Evolutionary conservation across 495 filamentous ascomycete species (phyloP).

Genomic region (Pseudomonodictys pantanalensis): DNA sequence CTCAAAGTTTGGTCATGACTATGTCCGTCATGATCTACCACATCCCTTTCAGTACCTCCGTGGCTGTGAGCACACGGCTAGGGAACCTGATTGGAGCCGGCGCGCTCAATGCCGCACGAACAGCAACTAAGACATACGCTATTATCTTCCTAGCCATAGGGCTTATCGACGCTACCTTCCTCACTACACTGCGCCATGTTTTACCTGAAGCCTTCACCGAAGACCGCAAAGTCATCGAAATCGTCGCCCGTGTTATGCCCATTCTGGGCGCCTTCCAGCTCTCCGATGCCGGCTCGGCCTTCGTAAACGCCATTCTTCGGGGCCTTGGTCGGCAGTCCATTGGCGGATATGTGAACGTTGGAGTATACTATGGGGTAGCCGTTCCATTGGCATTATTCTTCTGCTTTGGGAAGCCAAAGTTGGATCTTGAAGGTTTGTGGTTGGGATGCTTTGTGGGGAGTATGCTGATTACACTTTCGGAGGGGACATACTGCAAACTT

Average conservation of each 20-base stretch:
- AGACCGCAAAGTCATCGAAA: constrained; percentile 8
- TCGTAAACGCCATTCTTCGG: constrained; percentile 9
- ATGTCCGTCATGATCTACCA: constrained; percentile 25
- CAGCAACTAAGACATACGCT: constrained; percentile 12
- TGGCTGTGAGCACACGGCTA: constrained; percentile 21
- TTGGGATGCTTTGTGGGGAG: constrained; percentile 11
- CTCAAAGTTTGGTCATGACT: constrained; percentile 31
- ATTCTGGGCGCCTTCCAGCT: constrained; percentile 18
- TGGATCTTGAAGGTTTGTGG: constrained; percentile 18
- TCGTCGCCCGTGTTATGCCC: constrained; percentile 14
- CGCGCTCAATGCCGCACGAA: constrained; percentile 5
- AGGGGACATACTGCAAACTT: constrained; percentile 14
- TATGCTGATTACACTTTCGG: constrained; percentile 8
- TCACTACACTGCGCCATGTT: not conserved
- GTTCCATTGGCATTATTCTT: constrained; percentile 18
- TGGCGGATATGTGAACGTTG: constrained; percentile 20
- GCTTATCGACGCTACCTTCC: constrained; percentile 5
- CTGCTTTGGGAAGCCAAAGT: constrained; percentile 13
- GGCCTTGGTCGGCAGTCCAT: constrained; percentile 20
- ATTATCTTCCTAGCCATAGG: constrained; percentile 20
- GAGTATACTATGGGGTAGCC: constrained; percentile 18
- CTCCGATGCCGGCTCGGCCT: constrained; percentile 13
- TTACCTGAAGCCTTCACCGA: constrained; percentile 11
- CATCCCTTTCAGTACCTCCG: constrained; percentile 25
- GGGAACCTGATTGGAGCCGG: constrained; percentile 25